Conservation (phyloP, 768 basidiomycete genomes). For the Podaxis sp. region DNA sequence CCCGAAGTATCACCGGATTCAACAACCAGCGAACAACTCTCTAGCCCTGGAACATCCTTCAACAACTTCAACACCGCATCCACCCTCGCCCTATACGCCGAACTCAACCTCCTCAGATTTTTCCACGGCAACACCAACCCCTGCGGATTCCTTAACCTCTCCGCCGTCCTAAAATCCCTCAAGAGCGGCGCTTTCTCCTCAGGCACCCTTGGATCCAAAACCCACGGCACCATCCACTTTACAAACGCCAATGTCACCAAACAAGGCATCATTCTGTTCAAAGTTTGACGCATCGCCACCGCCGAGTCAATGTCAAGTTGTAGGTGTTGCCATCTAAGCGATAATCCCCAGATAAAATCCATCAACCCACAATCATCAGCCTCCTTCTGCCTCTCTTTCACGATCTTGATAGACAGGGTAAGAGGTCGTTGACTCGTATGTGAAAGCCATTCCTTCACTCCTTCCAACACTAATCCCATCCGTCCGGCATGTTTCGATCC, state of each 20-base stretch:
- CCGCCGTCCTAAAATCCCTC: neutral
- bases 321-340: neutral
- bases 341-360: neutral
- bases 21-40: neutral
- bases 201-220: neutral
- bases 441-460: neutral
- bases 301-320: neutral
- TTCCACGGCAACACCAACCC: neutral
- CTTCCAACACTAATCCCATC: constrained; percentile 1
- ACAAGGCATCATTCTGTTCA: neutral
- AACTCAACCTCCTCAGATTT: neutral
- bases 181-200: neutral
- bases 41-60: neutral
- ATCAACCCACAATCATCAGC: constrained; percentile 1
- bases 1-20: neutral
- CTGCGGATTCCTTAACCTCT: neutral
- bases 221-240: neutral
- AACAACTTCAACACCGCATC: neutral
- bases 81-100: neutral
- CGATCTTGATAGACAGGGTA: neutral
- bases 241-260: neutral
- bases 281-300: neutral
- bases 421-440: neutral
- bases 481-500: neutral
- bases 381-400: neutral